Conservation (phyloP, 129 eudicot genomes). For the Chrysanthemum makinoi region DNA sequence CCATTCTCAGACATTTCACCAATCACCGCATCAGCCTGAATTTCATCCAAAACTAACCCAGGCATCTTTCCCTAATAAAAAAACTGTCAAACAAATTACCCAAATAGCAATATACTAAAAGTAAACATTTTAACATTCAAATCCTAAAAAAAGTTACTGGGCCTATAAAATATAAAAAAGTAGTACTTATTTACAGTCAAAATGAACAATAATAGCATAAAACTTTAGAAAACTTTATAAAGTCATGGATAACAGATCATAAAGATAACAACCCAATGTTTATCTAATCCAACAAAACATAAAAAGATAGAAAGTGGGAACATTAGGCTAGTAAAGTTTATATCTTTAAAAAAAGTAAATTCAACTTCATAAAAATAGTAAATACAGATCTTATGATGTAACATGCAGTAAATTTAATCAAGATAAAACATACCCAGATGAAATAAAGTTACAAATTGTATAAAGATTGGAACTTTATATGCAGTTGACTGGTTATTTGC, state of each 20-base stretch:
- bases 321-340: slow-evolving; percentile 25
- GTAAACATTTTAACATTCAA: slow-evolving; percentile 12
- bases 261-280: slow-evolving; percentile 23
- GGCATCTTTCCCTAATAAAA: slow-evolving; percentile 53
- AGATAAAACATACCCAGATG: slow-evolving; percentile 25
- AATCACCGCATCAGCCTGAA: slow-evolving; percentile 47
- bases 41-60: slow-evolving; percentile 72
- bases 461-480: slow-evolving; percentile 22
- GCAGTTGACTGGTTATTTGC: slow-evolving; percentile 22
- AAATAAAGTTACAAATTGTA: slow-evolving; percentile 9
- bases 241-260: slow-evolving; percentile 36
- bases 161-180: slow-evolving; percentile 4
- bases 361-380: slow-evolving; percentile 18
- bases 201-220: slow-evolving; percentile 29
- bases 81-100: slow-evolving; percentile 27
- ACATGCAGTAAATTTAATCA: slow-evolving; percentile 20
- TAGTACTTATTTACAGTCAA: slow-evolving; percentile 8
- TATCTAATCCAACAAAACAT: slow-evolving; percentile 28
- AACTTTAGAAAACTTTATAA: slow-evolving; percentile 16
- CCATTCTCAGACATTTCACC: slow-evolving; percentile 45
- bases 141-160: background rate
- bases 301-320: slow-evolving; percentile 25
- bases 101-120: slow-evolving; percentile 19
- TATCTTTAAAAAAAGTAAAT: slow-evolving; percentile 30
- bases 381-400: slow-evolving; percentile 11